Evolutionary conservation across 306 rosid genomes (phyloP).

Genomic region (Lathyrus aphaca): DNA sequence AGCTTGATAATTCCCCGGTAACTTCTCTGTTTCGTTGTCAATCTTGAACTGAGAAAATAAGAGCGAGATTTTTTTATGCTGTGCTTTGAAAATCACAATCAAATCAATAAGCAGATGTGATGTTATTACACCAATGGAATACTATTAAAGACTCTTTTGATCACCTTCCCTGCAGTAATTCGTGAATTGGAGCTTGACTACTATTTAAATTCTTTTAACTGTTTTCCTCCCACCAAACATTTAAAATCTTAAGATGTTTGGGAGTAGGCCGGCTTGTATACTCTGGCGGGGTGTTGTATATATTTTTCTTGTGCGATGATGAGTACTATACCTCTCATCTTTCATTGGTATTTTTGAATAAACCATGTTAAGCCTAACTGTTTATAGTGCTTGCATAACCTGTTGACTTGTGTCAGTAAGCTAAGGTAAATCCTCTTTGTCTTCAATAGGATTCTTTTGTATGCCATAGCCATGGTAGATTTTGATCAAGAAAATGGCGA

Average conservation of each 20-base stretch:
- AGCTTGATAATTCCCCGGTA: background rate
- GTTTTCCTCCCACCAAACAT: background rate
- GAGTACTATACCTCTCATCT: slow-evolving; percentile 17
- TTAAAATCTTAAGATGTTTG: slow-evolving; percentile 14
- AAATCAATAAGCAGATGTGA: background rate
- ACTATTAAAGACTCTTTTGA: background rate
- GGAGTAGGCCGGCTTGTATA: background rate
- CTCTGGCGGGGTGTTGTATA: background rate
- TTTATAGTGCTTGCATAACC: slow-evolving; percentile 18
- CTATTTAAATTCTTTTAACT: slow-evolving; percentile 17
- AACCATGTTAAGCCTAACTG: background rate
- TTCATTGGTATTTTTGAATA: slow-evolving; percentile 22
- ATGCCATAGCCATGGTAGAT: slow-evolving; percentile 85
- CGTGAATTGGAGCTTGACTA: slow-evolving; percentile 7
- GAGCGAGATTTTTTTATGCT: background rate
- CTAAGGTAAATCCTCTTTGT: slow-evolving; percentile 27
- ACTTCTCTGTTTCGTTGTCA: background rate
- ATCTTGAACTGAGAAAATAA: slow-evolving; percentile 19
- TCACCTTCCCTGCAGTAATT: background rate
- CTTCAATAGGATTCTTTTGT: slow-evolving; percentile 71
- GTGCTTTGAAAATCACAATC: slow-evolving; percentile 22
- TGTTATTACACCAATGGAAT: slow-evolving; percentile 7
- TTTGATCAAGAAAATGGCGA: slow-evolving; percentile 65
- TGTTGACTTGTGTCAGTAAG: slow-evolving; percentile 7
- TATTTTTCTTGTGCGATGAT: slow-evolving; percentile 1